Base-by-base conservation (phyloP, 1,139 yeast genomes). In the Suhomyces anneliseae region DNA sequence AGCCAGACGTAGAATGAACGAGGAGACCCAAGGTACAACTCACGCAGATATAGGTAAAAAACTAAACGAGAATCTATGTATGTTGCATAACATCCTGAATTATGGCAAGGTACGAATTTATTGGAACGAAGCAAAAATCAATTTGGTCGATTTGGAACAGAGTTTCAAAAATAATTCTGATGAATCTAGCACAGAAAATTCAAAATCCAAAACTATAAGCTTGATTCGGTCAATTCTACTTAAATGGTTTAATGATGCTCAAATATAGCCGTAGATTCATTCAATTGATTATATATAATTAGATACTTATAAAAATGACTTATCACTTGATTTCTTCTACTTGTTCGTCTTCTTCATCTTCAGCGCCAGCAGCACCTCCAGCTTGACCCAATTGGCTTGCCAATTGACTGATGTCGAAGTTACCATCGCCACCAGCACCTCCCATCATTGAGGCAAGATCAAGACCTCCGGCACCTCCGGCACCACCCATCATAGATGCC, bases 361-460 rank as follows among this genome's bases (percentile, higher is more conserved):
- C 56, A 39, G 52, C 54, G 5, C 54, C 72, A 43, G 62, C 52
- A 38, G 57, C 54, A 34, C 44, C 63, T 49, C 74, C 75, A 39
- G 74, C 75, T 56, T 68, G 71, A 39, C 78, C 78, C 59, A 73
- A 70, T 65, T 72, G 77, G 53, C 74, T 67, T 38, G 78, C 77
- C 54, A 73, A 70, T 39, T 67, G 55, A 49, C 70, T 67, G 52
- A 70, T 66, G 44, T 61, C 65, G 32, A 61, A 60, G 49, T 58
- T 53, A 32, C 68, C 70, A 24, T 62, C 64, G 15, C 62, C 64
- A 27, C 59, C 60, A 27, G 53, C 54, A 31, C 60, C 56, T 43
- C 55, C 59, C 61, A 61, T 56, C 54, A 59, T 48, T 44, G 57
- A 55, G 12, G 61, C 49, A 38, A 61, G 58, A 43, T 60, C 65